Percentiles rank a stretch among this genome's conserved stretches.
Conservation (phyloP, 495 filamentous ascomycete species). For the Aspergillus wentii region DNA sequence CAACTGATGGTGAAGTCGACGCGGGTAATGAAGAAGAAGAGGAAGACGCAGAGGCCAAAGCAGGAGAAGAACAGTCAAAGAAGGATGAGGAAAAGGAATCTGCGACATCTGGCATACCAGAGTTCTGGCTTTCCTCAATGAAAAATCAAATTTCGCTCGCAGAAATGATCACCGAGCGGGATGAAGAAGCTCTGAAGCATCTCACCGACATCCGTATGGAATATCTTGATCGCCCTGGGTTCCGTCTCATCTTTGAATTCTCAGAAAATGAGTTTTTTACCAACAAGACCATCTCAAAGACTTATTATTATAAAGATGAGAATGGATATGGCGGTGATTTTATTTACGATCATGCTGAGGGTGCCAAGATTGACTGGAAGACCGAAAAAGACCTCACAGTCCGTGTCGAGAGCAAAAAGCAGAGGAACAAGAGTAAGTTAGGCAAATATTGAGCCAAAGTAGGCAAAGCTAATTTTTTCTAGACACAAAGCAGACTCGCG, state of each 20-base stretch:
- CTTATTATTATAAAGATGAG: slow-evolving; percentile 99
- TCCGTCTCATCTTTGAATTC: slow-evolving; percentile 97
- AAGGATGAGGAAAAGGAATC: slow-evolving; percentile 44
- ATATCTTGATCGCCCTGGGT: slow-evolving; percentile 96
- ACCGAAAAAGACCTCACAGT: slow-evolving; percentile 87
- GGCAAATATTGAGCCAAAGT: slow-evolving; percentile 17
- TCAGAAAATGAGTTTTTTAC: slow-evolving; percentile 91
- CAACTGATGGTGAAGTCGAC: slow-evolving; percentile 77
- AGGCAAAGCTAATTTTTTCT: slow-evolving; percentile 8
- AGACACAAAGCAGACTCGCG: slow-evolving; percentile 98
- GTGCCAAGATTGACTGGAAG: slow-evolving; percentile 98
- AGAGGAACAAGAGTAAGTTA: slow-evolving; percentile 94
- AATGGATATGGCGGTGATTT: slow-evolving; percentile 97
- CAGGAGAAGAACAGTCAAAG: slow-evolving; percentile 44
- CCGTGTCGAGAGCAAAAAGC: slow-evolving; percentile 95
- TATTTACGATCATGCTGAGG: slow-evolving; percentile 98
- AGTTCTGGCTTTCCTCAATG: slow-evolving; percentile 99
- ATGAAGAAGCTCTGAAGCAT: slow-evolving; percentile 86
- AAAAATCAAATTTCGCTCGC: slow-evolving; percentile 96
- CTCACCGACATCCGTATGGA: slow-evolving; percentile 97
- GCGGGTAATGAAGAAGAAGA: slow-evolving; percentile 79
- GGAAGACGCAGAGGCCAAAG: slow-evolving; percentile 54
- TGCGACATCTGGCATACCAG: slow-evolving; percentile 74
- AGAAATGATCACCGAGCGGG: slow-evolving; percentile 96
- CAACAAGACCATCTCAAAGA: slow-evolving; percentile 96